Evolutionary conservation across 768 basidiomycete species (phyloP).

Genomic region (Boletus vinaceobasis): DNA sequence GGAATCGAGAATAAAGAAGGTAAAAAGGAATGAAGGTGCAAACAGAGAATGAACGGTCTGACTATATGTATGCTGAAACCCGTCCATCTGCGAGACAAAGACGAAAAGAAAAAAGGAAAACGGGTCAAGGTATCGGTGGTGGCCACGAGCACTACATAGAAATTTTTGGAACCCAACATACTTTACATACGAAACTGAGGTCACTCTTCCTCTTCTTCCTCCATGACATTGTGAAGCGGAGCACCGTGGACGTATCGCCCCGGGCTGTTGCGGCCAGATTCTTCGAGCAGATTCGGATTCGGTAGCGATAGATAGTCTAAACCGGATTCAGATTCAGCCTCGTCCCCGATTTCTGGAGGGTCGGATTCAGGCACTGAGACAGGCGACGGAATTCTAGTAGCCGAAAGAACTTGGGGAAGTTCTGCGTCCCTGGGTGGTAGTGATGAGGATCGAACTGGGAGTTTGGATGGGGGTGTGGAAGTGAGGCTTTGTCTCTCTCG

Average conservation of each 20-base stretch:
- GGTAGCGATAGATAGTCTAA: slow-evolving; percentile 32
- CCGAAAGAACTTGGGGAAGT: slow-evolving; percentile 2
- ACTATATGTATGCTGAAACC: neutral
- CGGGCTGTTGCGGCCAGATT: slow-evolving; percentile 59
- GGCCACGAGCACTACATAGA: slow-evolving; percentile 11
- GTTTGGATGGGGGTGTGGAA: slow-evolving; percentile 25
- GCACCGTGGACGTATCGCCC: slow-evolving; percentile 79
- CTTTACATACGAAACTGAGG: slow-evolving; percentile 15
- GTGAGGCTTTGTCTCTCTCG: slow-evolving; percentile 44
- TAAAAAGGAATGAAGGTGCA: neutral
- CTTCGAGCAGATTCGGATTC: slow-evolving; percentile 35
- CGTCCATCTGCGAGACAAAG: slow-evolving; percentile 11
- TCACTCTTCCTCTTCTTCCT: slow-evolving; percentile 72
- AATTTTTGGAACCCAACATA: slow-evolving; percentile 15
- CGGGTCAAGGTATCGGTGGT: slow-evolving; percentile 26
- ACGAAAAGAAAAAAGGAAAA: slow-evolving; percentile 1
- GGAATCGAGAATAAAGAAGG: slow-evolving; percentile 1
- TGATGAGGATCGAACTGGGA: slow-evolving; percentile 33
- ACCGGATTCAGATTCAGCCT: slow-evolving; percentile 26
- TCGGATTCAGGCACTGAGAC: slow-evolving; percentile 16
- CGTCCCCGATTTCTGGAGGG: slow-evolving; percentile 27
- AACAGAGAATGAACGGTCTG: slow-evolving; percentile 1
- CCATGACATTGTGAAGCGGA: slow-evolving; percentile 81
- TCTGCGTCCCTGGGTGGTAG: slow-evolving; percentile 6
- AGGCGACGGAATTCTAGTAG: slow-evolving; percentile 14